These are phyloP conservation scores for Nakaseomyces uthaithaninus DNA, from an alignment of 1,139 yeast genomes.

Conservation along the genomic window DNA sequence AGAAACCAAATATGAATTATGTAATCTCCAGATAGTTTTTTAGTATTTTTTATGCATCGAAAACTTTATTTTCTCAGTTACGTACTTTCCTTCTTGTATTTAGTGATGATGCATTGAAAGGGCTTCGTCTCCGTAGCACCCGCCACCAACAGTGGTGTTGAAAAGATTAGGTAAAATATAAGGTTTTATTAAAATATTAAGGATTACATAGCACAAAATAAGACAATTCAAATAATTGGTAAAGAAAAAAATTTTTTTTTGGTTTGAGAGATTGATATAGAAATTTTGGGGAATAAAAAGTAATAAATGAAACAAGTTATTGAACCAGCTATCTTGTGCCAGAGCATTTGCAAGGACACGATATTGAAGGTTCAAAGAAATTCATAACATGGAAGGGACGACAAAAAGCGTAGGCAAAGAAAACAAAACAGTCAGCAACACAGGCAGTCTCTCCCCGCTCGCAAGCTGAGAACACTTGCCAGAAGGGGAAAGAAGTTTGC, in stretches of 20 bases:
- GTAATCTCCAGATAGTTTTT: too few species aligned
- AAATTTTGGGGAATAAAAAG: not conserved
- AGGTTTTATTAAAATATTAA: slow-evolving; percentile 2
- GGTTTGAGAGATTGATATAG: not conserved
- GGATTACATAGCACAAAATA: slow-evolving; percentile 4
- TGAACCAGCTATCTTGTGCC: not conserved
- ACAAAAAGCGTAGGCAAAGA: not conserved
- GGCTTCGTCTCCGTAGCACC: too few species aligned
- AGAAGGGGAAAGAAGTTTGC: not conserved
- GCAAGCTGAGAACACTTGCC: slow-evolving; percentile 1
- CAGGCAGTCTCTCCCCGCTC: not conserved
- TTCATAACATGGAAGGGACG: too few species aligned
- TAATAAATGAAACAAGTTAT: not conserved
- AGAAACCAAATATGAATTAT: too few species aligned
- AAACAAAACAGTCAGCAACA: not conserved
- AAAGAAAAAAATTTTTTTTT: not conserved
- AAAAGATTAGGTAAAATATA: too few species aligned
- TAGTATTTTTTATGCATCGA: too few species aligned
- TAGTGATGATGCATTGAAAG: too few species aligned
- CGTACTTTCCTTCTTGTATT: too few species aligned
- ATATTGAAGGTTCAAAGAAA: too few species aligned
- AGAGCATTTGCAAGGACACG: not conserved
- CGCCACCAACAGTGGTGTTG: too few species aligned
- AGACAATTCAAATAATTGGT: not conserved
- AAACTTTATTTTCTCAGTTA: too few species aligned